Evolutionary conservation across 106 monocot species (phyloP).

Genomic region (Allium fistulosum): DNA sequence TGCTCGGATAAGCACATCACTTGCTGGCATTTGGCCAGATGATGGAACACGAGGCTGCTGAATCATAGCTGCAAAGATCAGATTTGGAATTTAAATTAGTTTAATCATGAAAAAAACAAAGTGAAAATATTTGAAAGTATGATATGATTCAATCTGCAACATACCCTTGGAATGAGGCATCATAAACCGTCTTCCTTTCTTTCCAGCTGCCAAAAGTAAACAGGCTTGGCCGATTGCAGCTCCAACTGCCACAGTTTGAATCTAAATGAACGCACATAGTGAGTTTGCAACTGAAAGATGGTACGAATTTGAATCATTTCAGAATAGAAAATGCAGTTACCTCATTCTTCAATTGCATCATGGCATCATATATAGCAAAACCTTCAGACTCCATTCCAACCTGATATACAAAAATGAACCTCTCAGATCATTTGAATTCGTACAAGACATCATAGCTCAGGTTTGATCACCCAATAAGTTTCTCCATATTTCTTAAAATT

Average conservation of each 20-base stretch:
- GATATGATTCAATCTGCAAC: background rate
- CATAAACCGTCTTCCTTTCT: slow-evolving; percentile 94
- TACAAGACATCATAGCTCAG: too few species aligned
- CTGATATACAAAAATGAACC: slow-evolving; percentile 20
- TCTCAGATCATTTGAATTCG: background rate
- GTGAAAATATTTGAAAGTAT: too few species aligned
- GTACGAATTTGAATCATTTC: too few species aligned
- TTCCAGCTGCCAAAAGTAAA: slow-evolving; percentile 91
- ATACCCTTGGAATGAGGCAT: slow-evolving; percentile 94
- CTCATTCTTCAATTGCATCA: slow-evolving; percentile 98
- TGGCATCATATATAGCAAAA: slow-evolving; percentile 97
- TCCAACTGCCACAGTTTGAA: slow-evolving; percentile 83
- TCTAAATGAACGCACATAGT: slow-evolving; percentile 21
- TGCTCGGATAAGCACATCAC: slow-evolving; percentile 93
- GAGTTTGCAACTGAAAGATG: too few species aligned
- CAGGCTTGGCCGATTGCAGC: slow-evolving; percentile 90
- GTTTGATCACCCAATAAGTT: too few species aligned
- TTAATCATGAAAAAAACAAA: too few species aligned
- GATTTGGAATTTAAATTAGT: slow-evolving; percentile 1
- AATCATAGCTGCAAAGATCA: slow-evolving; percentile 61
- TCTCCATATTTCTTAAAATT: too few species aligned
- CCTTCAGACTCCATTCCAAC: slow-evolving; percentile 94
- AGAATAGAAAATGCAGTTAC: slow-evolving; percentile 13
- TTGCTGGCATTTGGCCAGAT: slow-evolving; percentile 85
- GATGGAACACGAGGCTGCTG: slow-evolving; percentile 97